Conservation (phyloP, 1,284 basidiomycete species). For the Fomitopsis schrenkii region DNA sequence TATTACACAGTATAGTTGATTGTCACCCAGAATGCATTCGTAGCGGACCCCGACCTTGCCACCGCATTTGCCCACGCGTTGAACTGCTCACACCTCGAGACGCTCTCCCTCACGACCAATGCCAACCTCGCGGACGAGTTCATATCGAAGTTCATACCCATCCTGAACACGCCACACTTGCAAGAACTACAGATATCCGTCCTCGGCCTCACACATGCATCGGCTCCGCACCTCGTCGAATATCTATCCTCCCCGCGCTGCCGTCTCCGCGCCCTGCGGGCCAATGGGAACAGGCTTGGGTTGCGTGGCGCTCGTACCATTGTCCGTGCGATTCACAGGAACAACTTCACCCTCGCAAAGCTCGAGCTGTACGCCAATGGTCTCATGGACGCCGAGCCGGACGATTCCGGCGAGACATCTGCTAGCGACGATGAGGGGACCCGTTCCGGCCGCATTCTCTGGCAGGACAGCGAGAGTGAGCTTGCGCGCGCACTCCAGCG, state of each 20-base stretch:
- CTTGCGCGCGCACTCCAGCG: constrained; percentile 40
- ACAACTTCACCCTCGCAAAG: constrained; percentile 47
- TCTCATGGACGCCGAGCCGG: constrained; percentile 13
- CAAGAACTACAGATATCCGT: constrained; percentile 53
- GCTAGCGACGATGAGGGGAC: constrained; percentile 23
- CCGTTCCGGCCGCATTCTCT: constrained; percentile 11
- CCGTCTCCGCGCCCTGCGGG: constrained; percentile 45
- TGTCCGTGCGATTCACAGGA: constrained; percentile 37
- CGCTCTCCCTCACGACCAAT: constrained; percentile 43
- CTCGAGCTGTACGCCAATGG: constrained; percentile 53
- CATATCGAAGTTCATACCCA: constrained; percentile 43
- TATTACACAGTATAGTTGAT: neutral
- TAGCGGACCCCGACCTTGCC: constrained; percentile 31
- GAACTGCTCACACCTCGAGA: constrained; percentile 43
- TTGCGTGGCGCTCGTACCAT: constrained; percentile 40
- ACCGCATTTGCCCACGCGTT: constrained; percentile 39
- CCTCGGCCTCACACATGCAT: constrained; percentile 43
- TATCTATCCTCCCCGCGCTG: constrained; percentile 54
- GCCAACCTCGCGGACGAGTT: constrained; percentile 44
- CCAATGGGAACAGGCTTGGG: constrained; percentile 55
- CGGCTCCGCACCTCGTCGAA: constrained; percentile 39
- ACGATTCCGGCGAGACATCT: constrained; percentile 12
- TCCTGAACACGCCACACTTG: constrained; percentile 42
- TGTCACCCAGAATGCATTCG: constrained; percentile 40
- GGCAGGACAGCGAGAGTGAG: constrained; percentile 35